Conservation (phyloP, 1,284 basidiomycete species). For the Ganoderma lucidum region DNA sequence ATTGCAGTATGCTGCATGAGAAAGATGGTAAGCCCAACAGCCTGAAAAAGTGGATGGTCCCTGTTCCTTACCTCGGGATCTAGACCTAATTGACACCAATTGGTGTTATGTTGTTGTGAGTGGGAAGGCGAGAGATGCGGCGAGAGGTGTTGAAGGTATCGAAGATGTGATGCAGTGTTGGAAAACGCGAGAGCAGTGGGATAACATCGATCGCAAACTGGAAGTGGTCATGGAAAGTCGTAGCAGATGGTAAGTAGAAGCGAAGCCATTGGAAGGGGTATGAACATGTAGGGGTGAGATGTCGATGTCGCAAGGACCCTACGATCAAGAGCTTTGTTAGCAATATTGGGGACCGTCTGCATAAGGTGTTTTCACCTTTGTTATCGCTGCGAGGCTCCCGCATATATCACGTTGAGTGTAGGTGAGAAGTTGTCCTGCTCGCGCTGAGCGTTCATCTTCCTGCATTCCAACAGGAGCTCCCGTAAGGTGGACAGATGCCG, state of each 20-base stretch:
- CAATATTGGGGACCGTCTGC: neutral
- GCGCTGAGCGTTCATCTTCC: slow-evolving; percentile 47
- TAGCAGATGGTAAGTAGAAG: slow-evolving; percentile 20
- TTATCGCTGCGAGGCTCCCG: slow-evolving; percentile 22
- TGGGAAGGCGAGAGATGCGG: slow-evolving; percentile 14
- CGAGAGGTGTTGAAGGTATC: slow-evolving; percentile 1
- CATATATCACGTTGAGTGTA: slow-evolving; percentile 29
- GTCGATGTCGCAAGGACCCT: neutral
- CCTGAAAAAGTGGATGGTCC: neutral
- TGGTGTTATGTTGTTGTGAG: neutral
- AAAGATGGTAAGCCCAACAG: neutral
- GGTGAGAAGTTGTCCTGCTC: slow-evolving; percentile 29
- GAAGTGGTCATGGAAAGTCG: slow-evolving; percentile 19
- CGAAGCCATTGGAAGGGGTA: neutral
- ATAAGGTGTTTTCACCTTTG: slow-evolving; percentile 10
- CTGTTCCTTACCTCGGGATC: neutral
- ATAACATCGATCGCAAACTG: slow-evolving; percentile 17
- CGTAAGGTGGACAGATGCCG: slow-evolving; percentile 48
- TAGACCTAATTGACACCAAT: neutral
- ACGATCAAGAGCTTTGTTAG: neutral
- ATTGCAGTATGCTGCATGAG: neutral
- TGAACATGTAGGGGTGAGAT: neutral
- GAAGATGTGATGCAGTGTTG: neutral
- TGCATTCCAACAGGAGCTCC: slow-evolving; percentile 57
- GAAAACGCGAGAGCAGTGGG: slow-evolving; percentile 27